Percentiles rank a stretch among this genome's conserved stretches.
These are phyloP conservation scores for Alternaria sp. DNA, from an alignment of 2,329 filamentous ascomycete species.

Conservation along the genomic window DNA sequence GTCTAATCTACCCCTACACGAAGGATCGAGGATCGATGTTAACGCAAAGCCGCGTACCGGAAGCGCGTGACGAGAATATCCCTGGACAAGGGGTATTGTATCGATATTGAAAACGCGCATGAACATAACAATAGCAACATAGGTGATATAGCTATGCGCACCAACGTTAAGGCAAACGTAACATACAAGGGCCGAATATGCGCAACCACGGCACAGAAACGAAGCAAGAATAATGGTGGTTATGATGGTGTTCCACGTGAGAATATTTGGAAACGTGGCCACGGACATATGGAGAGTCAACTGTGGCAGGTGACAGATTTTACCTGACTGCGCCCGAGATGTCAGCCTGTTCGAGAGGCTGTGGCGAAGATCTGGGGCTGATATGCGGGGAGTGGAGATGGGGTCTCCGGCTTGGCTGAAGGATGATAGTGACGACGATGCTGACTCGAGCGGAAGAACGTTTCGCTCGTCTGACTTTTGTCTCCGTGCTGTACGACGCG, in stretches of 20 bases:
- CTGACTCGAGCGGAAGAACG: not conserved
- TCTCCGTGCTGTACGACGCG: not conserved
- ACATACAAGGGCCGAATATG: not conserved
- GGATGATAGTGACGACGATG: not conserved
- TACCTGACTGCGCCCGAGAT: not conserved
- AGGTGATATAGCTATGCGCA: not conserved
- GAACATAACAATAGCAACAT: not conserved
- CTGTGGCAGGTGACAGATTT: not conserved
- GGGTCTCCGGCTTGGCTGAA: not conserved
- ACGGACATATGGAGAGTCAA: not conserved
- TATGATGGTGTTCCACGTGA: not conserved
- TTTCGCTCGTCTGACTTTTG: not conserved
- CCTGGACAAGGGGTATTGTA: not conserved
- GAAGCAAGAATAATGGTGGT: not conserved
- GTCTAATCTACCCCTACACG: not conserved
- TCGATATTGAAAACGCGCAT: not conserved
- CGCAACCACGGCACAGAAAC: not conserved
- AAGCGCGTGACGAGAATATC: conserved; percentile 1
- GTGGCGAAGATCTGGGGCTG: conserved; percentile 5
- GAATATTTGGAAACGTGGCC: not conserved
- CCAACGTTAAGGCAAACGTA: not conserved
- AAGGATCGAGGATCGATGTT: not conserved
- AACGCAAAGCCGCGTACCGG: not conserved
- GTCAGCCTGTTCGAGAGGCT: not conserved
- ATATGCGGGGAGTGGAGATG: conserved; percentile 2